Evolutionary conservation across 148 eudicot species (phyloP).

Genomic region (Rhododendron griersonianum): DNA sequence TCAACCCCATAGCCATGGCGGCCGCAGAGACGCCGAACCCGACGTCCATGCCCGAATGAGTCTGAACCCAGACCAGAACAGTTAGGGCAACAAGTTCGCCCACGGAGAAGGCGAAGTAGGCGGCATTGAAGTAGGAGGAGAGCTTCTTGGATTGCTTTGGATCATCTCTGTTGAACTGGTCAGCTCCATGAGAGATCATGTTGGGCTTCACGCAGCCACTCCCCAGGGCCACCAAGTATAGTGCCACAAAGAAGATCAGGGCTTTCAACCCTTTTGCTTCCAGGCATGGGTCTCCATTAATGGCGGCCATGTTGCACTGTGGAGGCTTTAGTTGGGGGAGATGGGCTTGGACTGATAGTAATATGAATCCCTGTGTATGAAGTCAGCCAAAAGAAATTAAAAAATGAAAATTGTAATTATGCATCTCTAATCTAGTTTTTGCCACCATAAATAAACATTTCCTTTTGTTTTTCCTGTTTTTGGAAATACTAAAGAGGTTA

Average conservation of each 20-base stretch:
- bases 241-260: constrained; percentile 70
- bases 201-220: constrained; percentile 98
- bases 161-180: constrained; percentile 54
- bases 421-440: not conserved
- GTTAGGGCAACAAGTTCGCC: constrained; percentile 93
- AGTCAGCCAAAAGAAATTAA: not conserved
- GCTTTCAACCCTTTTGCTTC: constrained; percentile 78
- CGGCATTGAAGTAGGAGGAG: constrained; percentile 88
- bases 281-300: constrained; percentile 30
- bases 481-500: not conserved
- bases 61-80: constrained; percentile 85
- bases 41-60: constrained; percentile 93
- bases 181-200: constrained; percentile 97
- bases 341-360: constrained; percentile 94
- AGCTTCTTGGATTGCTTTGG: constrained; percentile 61
- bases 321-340: constrained; percentile 88
- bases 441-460: not conserved
- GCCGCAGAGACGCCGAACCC: constrained; percentile 95
- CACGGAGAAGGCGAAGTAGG: constrained; percentile 84
- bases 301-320: constrained; percentile 60
- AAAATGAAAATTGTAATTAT: not conserved
- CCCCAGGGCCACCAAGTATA: constrained; percentile 87
- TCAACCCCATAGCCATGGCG: constrained; percentile 81
- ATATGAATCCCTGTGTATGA: constrained; percentile 65
- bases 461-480: not conserved